These are phyloP conservation scores for Xylaria cubensis DNA, from an alignment of 495 filamentous ascomycete genomes.

Conservation along the genomic window DNA sequence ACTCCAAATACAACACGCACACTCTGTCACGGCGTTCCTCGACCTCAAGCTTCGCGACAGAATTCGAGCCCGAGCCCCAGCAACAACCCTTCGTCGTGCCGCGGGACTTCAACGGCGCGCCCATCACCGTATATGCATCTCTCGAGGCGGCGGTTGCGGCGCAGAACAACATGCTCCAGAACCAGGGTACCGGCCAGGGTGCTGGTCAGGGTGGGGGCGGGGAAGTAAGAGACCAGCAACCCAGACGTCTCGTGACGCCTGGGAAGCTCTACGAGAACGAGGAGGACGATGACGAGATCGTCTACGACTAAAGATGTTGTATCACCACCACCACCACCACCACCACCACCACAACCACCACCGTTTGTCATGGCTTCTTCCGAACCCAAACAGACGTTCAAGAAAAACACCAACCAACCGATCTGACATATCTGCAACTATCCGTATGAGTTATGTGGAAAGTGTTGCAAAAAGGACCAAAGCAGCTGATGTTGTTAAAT, in stretches of 20 bases:
- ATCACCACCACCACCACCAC: background rate
- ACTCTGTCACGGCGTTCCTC: constrained; percentile 35
- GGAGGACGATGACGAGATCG: constrained; percentile 45
- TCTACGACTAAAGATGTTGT: constrained; percentile 22
- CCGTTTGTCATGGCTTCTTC: background rate
- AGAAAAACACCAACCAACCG: background rate
- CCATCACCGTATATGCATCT: constrained; percentile 40
- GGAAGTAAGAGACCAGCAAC: constrained; percentile 6
- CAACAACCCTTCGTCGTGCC: constrained; percentile 32
- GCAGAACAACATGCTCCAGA: constrained; percentile 32
- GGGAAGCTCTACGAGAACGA: constrained; percentile 47
- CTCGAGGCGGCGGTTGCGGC: constrained; percentile 38
- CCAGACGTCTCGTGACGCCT: constrained; percentile 37
- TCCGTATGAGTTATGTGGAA: background rate
- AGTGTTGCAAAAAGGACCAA: constrained; percentile 2
- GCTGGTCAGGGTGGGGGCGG: constrained; percentile 4
- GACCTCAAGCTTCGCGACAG: constrained; percentile 38
- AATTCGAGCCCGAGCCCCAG: constrained; percentile 29
- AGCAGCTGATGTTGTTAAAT: background rate
- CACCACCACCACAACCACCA: background rate
- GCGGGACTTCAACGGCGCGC: constrained; percentile 36
- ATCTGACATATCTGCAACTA: background rate
- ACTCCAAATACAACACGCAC: constrained; percentile 32
- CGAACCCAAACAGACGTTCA: background rate
- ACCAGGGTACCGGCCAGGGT: background rate